phyloP scores from a whole-genome alignment of 306 rosid genomes.

The Prunus dulcis region DNA sequence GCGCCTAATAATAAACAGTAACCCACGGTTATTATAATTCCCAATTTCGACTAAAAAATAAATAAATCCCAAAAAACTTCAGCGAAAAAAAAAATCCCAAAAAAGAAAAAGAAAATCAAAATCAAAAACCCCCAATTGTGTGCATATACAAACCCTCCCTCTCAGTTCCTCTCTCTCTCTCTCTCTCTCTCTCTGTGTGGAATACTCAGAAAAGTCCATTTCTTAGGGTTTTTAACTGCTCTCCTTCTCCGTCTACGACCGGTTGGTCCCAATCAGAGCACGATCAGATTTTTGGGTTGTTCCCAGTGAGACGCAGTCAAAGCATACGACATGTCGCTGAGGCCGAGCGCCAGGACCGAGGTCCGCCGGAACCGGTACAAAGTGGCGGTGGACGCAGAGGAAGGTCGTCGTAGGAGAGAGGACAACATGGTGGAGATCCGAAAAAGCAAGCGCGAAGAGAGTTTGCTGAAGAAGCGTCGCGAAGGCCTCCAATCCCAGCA shows the following conservation, averaged over 20 bases:
- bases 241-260: neutral
- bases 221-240: slow-evolving; percentile 11
- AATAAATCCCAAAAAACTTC: neutral
- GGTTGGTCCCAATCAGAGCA: neutral
- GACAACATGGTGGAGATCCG: slow-evolving; percentile 97
- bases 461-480: slow-evolving; percentile 84
- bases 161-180: slow-evolving; percentile 1
- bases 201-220: neutral
- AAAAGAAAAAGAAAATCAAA: neutral
- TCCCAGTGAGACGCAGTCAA: neutral
- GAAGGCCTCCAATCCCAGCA: slow-evolving; percentile 81
- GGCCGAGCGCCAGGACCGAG: slow-evolving; percentile 81
- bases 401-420: slow-evolving; percentile 87
- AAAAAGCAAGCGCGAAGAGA: slow-evolving; percentile 87
- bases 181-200: slow-evolving; percentile 15
- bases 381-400: slow-evolving; percentile 88
- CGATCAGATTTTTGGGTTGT: neutral
- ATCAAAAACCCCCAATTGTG: neutral
- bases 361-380: slow-evolving; percentile 94
- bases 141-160: neutral
- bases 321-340: slow-evolving; percentile 64
- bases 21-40: too few relatives aligned
- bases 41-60: too few relatives aligned
- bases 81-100: neutral
- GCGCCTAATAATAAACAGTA: too few relatives aligned